phyloP scores from a whole-genome alignment of 1,139 yeast genomes.

The Entelexis paramagnoliae region DNA sequence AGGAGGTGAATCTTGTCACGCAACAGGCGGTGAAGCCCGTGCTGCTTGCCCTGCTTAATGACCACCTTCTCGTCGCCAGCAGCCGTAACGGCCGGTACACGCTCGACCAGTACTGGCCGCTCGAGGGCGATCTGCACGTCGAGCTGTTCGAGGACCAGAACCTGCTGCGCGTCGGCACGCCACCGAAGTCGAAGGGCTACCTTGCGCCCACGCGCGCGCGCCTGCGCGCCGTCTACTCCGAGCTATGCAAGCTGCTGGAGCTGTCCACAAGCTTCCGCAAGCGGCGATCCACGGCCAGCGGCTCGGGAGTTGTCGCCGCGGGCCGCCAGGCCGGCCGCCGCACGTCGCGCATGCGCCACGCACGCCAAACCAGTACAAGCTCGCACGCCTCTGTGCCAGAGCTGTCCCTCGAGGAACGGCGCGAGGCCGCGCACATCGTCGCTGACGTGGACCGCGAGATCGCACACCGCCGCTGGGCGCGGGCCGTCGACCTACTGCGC shows the following conservation, averaged over 20 bases:
- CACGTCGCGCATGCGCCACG: conserved; percentile 1
- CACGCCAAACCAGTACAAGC: conserved; percentile 10
- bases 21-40: conserved; percentile 72
- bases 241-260: conserved; percentile 18
- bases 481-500: conserved; percentile 43
- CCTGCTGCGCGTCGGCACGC: conserved; percentile 11
- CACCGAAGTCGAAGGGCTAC: conserved; percentile 8
- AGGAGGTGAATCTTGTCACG: conserved; percentile 76
- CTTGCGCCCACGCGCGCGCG: conserved; percentile 17
- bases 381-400: conserved; percentile 14
- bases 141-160: conserved; percentile 11
- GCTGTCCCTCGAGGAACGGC: conserved; percentile 31
- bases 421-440: conserved; percentile 49
- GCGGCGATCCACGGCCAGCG: conserved; percentile 2
- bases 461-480: conserved; percentile 49
- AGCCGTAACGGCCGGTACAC: conserved; percentile 37
- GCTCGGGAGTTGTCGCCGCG: background rate
- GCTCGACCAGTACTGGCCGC: conserved; percentile 74
- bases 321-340: conserved; percentile 5
- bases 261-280: conserved; percentile 5
- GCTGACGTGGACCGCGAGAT: conserved; percentile 59
- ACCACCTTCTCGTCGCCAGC: conserved; percentile 63
- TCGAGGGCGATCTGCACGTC: conserved; percentile 38
- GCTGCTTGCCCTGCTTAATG: conserved; percentile 69
- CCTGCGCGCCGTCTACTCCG: conserved; percentile 14